Evolutionary conservation across 2,329 filamentous ascomycete genomes (phyloP).

Genomic region (Epichloe typhina): DNA sequence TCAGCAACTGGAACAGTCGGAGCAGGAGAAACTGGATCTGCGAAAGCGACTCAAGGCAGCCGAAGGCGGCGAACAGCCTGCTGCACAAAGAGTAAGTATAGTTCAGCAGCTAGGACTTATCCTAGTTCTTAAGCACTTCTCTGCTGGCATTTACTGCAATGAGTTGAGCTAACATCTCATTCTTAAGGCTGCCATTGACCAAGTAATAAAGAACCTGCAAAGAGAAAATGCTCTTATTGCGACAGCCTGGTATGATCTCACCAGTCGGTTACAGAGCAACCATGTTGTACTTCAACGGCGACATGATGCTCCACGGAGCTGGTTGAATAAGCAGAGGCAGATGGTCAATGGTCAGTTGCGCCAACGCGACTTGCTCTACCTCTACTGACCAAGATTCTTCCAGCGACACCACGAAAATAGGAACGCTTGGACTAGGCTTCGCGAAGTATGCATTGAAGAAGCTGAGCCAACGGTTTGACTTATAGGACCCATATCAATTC

Average conservation of each 20-base stretch:
- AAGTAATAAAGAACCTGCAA: conserved; percentile 54
- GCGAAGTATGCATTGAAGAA: not conserved
- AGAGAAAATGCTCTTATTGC: conserved; percentile 68
- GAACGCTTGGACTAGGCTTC: conserved; percentile 20
- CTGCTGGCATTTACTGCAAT: not conserved
- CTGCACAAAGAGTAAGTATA: conserved; percentile 39
- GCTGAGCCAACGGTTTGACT: not conserved
- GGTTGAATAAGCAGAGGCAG: conserved; percentile 71
- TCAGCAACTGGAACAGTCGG: conserved; percentile 46
- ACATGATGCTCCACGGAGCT: conserved; percentile 64
- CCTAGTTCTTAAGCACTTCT: not conserved
- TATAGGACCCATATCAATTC: not conserved
- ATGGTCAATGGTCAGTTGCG: conserved; percentile 47
- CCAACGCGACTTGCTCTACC: conserved; percentile 29
- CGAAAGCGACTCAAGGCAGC: conserved; percentile 41
- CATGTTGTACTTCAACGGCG: conserved; percentile 65
- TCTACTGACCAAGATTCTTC: conserved; percentile 26
- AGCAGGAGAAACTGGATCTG: conserved; percentile 42
- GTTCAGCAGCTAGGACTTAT: not conserved
- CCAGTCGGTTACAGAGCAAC: conserved; percentile 67
- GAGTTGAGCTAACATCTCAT: not conserved
- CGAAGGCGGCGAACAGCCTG: conserved; percentile 33
- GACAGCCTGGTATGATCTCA: conserved; percentile 78
- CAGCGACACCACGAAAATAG: conserved; percentile 35
- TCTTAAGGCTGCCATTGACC: conserved; percentile 34